Evolutionary conservation across 179 eudicot species (phyloP).

Genomic region (Heliamphora pulchella): DNA sequence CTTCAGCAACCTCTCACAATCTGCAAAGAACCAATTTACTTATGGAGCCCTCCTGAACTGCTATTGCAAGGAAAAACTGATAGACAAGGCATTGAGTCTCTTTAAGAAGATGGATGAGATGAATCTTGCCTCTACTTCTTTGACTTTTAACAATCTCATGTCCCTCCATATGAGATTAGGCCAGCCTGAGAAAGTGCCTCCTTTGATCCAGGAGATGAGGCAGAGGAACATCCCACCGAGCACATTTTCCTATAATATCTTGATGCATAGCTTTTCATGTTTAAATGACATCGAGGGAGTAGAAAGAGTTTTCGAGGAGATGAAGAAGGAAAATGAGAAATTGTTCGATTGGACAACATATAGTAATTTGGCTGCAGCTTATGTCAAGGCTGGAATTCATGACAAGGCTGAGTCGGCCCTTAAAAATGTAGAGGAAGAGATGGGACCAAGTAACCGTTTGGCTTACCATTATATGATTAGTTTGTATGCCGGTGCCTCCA

Average conservation of each 20-base stretch:
- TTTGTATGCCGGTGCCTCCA: constrained; percentile 40
- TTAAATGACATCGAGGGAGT: constrained; percentile 40
- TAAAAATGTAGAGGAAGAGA: constrained; percentile 32
- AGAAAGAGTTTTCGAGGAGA: constrained; percentile 50
- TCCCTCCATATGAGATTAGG: constrained; percentile 39
- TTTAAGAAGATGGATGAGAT: constrained; percentile 52
- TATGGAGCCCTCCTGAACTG: constrained; percentile 67
- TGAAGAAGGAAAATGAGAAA: constrained; percentile 18
- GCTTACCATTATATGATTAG: constrained; percentile 44
- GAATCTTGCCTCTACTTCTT: constrained; percentile 22
- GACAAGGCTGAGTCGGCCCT: constrained; percentile 46
- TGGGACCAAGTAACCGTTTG: constrained; percentile 22
- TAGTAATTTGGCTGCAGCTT: constrained; percentile 38
- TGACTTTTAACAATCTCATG: constrained; percentile 56
- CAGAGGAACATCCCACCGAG: constrained; percentile 31
- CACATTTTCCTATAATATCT: constrained; percentile 30
- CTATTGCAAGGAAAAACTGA: constrained; percentile 48
- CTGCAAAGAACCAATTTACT: constrained; percentile 25
- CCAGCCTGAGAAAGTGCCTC: constrained; percentile 56
- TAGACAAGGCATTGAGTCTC: constrained; percentile 51
- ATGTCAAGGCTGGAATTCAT: constrained; percentile 33
- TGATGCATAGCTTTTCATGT: constrained; percentile 40
- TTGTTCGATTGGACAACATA: constrained; percentile 42
- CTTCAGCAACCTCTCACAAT: constrained; percentile 40
- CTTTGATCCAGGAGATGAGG: constrained; percentile 55